Evolutionary conservation across 108 stramenopile genomes (phyloP).

Genomic region (Epithemia pelagica): DNA sequence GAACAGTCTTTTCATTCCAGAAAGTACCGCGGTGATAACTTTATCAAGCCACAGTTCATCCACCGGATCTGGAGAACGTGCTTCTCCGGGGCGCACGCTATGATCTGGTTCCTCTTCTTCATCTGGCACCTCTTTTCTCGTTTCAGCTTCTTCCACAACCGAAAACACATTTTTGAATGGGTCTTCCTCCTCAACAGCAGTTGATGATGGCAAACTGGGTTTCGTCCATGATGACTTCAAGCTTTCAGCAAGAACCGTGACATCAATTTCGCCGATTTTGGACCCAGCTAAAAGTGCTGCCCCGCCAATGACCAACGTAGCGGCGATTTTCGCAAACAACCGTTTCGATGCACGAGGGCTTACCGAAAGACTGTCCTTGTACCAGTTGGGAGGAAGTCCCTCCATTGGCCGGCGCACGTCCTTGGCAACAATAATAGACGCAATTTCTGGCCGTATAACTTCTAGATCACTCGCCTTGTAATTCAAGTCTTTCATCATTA

Average conservation of each 20-base stretch:
- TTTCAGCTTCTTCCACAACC: background rate
- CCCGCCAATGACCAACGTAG: background rate
- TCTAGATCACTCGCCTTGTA: constrained; percentile 20
- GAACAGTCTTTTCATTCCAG: background rate
- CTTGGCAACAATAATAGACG: constrained; percentile 16
- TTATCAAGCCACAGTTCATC: constrained; percentile 31
- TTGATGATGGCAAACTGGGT: background rate
- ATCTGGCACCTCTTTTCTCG: background rate
- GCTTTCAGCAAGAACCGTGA: background rate
- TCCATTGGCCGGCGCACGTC: constrained; percentile 24
- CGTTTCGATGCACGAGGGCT: background rate
- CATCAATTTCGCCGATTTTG: background rate
- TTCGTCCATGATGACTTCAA: background rate
- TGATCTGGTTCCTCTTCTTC: constrained; percentile 7
- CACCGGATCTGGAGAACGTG: constrained; percentile 5
- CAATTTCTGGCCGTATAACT: constrained; percentile 31
- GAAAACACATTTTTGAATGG: background rate
- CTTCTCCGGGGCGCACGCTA: constrained; percentile 25
- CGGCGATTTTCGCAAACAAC: background rate
- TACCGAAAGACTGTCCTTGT: background rate
- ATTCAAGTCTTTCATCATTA: constrained; percentile 16
- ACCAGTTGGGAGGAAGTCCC: constrained; percentile 38
- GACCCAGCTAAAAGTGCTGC: background rate
- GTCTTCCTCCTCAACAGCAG: background rate
- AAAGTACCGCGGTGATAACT: constrained; percentile 18